A percentile compares a stretch with the other conserved stretches of the same genome.
These are phyloP conservation scores for Coemansia sp. DNA, from an alignment of 192 early-diverging fungal genomes.

Conservation along the genomic window DNA sequence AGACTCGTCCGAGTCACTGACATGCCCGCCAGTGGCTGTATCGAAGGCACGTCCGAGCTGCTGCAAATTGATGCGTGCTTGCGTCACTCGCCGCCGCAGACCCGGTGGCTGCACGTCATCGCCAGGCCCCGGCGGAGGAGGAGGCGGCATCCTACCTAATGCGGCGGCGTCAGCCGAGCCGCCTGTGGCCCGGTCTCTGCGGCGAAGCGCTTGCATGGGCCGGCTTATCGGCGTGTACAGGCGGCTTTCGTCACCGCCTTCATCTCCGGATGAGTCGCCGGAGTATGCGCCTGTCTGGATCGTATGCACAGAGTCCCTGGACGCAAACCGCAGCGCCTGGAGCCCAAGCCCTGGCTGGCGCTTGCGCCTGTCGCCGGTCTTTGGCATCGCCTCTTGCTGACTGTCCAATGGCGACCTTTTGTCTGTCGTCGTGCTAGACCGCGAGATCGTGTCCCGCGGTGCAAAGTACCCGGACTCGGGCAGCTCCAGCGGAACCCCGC, in stretches of 20 bases:
- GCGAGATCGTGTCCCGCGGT: slow-evolving; percentile 19
- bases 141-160: neutral
- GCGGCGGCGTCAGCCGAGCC: neutral
- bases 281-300: slow-evolving; percentile 18
- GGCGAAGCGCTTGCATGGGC: neutral
- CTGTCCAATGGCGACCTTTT: neutral
- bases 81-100: slow-evolving; percentile 39
- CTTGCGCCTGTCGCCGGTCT: neutral
- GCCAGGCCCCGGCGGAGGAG: neutral
- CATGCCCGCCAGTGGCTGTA: slow-evolving; percentile 13
- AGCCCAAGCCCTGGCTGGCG: neutral
- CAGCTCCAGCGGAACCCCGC: slow-evolving; percentile 19
- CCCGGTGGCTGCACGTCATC: slow-evolving; percentile 15
- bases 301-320: slow-evolving; percentile 41
- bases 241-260: neutral
- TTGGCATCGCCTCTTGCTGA: neutral
- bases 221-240: slow-evolving; percentile 24
- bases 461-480: slow-evolving; percentile 49
- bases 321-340: slow-evolving; percentile 39
- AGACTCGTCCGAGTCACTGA: slow-evolving; percentile 20
- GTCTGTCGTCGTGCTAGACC: slow-evolving; percentile 11
- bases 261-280: slow-evolving; percentile 7
- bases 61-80: slow-evolving; percentile 22
- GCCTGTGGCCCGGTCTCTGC: neutral
- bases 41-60: slow-evolving; percentile 33